Percentiles rank a stretch among this genome's conserved stretches.
Evolutionary conservation across 495 filamentous ascomycete genomes (phyloP).

Genomic region (Penicillium arizonense): DNA sequence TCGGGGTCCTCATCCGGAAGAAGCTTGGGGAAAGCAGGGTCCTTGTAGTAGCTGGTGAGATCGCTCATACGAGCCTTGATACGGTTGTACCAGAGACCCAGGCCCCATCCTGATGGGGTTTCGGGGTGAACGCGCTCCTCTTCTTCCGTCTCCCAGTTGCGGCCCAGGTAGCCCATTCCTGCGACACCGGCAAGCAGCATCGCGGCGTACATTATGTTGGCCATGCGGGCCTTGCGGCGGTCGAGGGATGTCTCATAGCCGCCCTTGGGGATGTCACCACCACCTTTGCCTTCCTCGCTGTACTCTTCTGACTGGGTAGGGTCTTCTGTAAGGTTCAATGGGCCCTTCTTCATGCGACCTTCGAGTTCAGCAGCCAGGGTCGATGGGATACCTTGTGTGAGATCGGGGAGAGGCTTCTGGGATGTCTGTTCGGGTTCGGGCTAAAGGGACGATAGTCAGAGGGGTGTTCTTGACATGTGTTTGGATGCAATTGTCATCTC

Average conservation of each 20-base stretch:
- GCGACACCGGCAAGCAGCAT: constrained; percentile 49
- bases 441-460: constrained; percentile 26
- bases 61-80: constrained; percentile 69
- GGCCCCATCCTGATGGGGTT: constrained; percentile 70
- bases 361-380: constrained; percentile 72
- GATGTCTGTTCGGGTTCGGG: constrained; percentile 30
- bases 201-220: constrained; percentile 62
- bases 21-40: constrained; percentile 91
- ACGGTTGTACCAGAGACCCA: constrained; percentile 74
- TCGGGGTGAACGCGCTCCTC: constrained; percentile 63
- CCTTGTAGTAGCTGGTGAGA: constrained; percentile 86
- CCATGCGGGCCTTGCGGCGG: constrained; percentile 67
- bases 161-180: constrained; percentile 68
- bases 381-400: constrained; percentile 88
- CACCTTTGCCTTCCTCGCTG: constrained; percentile 47
- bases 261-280: constrained; percentile 68
- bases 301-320: constrained; percentile 47
- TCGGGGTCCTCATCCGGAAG: constrained; percentile 83
- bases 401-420: constrained; percentile 69
- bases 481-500: constrained; percentile 14
- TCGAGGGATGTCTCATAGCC: constrained; percentile 91
- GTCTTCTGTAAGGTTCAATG: constrained; percentile 60
- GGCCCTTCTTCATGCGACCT: constrained; percentile 47
- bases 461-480: neutral
- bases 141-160: constrained; percentile 81